A percentile compares a stretch with the other conserved stretches of the same genome.
Evolutionary conservation across 108 stramenopile species (phyloP).

Genomic region (Bacterosira constricta): DNA sequence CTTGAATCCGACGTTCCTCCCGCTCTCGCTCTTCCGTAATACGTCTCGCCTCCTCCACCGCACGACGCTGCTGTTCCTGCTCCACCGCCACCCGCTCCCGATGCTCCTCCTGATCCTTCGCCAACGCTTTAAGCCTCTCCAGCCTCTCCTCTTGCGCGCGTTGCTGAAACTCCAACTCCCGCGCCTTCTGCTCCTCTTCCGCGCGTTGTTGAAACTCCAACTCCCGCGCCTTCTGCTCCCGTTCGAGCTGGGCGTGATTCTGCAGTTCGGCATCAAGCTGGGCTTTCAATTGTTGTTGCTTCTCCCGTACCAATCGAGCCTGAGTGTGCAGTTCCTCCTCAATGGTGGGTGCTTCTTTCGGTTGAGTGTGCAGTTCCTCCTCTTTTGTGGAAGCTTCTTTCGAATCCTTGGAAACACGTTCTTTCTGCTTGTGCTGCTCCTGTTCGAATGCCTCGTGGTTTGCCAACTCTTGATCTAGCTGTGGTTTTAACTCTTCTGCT

Average conservation of each 20-base stretch:
- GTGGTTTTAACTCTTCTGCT: too few relatives aligned
- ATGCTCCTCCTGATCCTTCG: not conserved
- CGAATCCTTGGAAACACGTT: too few relatives aligned
- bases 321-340: slow-evolving; percentile 20
- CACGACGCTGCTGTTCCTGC: not conserved
- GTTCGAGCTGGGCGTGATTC: slow-evolving; percentile 27
- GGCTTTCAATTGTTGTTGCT: slow-evolving; percentile 17
- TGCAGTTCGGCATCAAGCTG: slow-evolving; percentile 41
- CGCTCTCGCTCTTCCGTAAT: slow-evolving; percentile 19
- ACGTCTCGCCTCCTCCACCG: slow-evolving; percentile 9
- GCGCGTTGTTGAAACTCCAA: slow-evolving; percentile 34
- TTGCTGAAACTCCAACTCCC: slow-evolving; percentile 36
- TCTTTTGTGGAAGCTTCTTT: too few relatives aligned
- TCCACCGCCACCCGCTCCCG: not conserved
- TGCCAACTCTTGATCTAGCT: too few relatives aligned
- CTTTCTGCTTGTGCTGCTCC: too few relatives aligned
- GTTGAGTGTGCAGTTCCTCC: too few relatives aligned
- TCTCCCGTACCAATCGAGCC: not conserved
- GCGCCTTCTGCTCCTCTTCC: not conserved
- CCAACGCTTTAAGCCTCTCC: not conserved
- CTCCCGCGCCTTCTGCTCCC: slow-evolving; percentile 37
- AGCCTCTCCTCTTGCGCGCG: slow-evolving; percentile 2
- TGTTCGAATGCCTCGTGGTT: too few relatives aligned
- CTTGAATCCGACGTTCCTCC: slow-evolving; percentile 3
- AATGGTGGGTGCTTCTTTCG: not conserved